Conservation (phyloP, 148 eudicot genomes). For the Amaranthus palmeri region DNA sequence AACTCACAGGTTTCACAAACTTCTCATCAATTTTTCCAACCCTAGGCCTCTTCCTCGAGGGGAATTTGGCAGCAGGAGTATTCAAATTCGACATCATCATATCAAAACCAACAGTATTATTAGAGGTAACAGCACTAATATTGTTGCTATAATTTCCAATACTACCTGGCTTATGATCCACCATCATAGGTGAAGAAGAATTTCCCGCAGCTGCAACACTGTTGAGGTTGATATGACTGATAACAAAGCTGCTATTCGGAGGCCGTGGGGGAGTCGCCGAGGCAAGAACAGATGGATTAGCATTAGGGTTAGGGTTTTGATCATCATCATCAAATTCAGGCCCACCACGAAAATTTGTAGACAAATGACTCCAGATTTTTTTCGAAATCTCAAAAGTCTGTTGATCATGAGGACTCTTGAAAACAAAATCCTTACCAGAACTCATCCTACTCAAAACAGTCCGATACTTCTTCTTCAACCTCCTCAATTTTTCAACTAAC, state of each 20-base stretch:
- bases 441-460: slow-evolving; percentile 50
- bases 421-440: slow-evolving; percentile 65
- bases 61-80: slow-evolving; percentile 16
- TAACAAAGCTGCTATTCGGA: slow-evolving; percentile 17
- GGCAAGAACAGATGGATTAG: neutral
- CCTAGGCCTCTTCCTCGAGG: slow-evolving; percentile 57
- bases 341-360: slow-evolving; percentile 8
- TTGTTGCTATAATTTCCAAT: neutral
- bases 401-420: slow-evolving; percentile 86
- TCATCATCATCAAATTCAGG: slow-evolving; percentile 57
- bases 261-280: slow-evolving; percentile 18
- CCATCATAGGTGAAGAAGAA: neutral
- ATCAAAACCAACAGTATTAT: slow-evolving; percentile 21
- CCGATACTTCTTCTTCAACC: slow-evolving; percentile 90
- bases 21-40: slow-evolving; percentile 53
- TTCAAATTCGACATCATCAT: slow-evolving; percentile 26
- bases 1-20: slow-evolving; percentile 23
- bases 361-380: slow-evolving; percentile 66
- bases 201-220: slow-evolving; percentile 6
- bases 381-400: slow-evolving; percentile 72
- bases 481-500: slow-evolving; percentile 76
- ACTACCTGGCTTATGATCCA: slow-evolving; percentile 21
- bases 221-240: slow-evolving; percentile 37
- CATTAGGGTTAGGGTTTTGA: slow-evolving; percentile 34
- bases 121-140: neutral